A percentile compares a stretch with the other conserved stretches of the same genome.
phyloP scores from a whole-genome alignment of 305 asterid species.

The Fraxinus sp. region DNA sequence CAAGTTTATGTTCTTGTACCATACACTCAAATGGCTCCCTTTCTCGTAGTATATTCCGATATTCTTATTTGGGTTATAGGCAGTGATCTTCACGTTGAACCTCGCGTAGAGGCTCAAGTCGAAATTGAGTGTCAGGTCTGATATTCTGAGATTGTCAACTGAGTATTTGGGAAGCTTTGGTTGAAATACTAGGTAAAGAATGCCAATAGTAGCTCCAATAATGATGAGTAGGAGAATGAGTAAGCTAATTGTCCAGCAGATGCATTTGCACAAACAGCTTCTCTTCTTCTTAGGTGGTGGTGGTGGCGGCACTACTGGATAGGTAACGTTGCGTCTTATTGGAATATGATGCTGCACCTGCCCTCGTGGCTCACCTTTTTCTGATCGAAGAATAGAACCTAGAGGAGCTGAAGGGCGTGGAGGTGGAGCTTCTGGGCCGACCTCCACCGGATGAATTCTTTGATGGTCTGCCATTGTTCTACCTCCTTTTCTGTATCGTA shows the following conservation, averaged over 20 bases:
- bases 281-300: conserved; percentile 30
- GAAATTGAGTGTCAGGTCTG: conserved; percentile 66
- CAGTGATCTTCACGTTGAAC: conserved; percentile 71
- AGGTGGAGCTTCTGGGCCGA: conserved; percentile 47
- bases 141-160: conserved; percentile 72
- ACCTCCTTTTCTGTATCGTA: background rate
- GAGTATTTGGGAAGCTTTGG: conserved; percentile 86
- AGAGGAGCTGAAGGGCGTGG: conserved; percentile 46
- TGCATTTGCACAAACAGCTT: conserved; percentile 63
- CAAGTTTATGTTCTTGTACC: conserved; percentile 72
- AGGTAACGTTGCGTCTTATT: conserved; percentile 9
- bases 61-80: conserved; percentile 75
- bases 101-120: conserved; percentile 73
- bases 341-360: conserved; percentile 31
- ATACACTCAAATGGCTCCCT: conserved; percentile 77
- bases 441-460: conserved; percentile 64
- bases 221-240: conserved; percentile 54
- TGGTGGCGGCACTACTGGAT: conserved; percentile 22
- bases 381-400: conserved; percentile 31
- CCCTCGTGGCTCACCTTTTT: conserved; percentile 40
- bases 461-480: conserved; percentile 50
- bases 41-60: conserved; percentile 81
- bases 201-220: conserved; percentile 61
- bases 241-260: conserved; percentile 71
- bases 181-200: conserved; percentile 61